Percentiles rank a stretch among this genome's conserved stretches.
These are phyloP conservation scores for Globisporangium carolinianum DNA, from an alignment of 352 stramenopile genomes.

Conservation along the genomic window DNA sequence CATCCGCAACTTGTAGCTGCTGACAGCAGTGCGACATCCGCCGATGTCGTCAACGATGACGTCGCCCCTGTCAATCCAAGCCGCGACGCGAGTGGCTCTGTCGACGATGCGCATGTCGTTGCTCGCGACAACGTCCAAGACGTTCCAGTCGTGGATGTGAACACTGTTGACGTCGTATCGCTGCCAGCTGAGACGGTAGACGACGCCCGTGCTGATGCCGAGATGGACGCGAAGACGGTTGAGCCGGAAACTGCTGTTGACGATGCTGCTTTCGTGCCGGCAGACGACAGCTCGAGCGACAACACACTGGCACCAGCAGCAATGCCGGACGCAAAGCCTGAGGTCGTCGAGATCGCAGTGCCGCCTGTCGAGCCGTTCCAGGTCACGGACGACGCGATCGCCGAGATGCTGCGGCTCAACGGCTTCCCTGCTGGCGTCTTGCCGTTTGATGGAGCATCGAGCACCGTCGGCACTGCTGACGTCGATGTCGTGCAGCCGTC, in stretches of 20 bases:
- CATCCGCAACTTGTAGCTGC: conserved; percentile 5
- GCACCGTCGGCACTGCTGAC: background rate
- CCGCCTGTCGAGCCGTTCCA: conserved; percentile 4
- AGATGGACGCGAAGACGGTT: background rate
- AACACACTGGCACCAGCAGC: too few species aligned
- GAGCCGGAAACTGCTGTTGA: background rate
- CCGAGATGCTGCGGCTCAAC: conserved; percentile 8
- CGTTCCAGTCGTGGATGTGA: too few species aligned
- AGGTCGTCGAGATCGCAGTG: conserved; percentile 5
- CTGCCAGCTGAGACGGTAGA: background rate
- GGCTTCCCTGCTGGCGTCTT: conserved; percentile 1
- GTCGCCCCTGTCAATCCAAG: too few species aligned
- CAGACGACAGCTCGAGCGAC: background rate
- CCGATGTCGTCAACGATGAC: background rate
- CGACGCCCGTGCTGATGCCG: background rate
- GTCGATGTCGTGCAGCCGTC: background rate
- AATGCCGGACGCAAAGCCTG: background rate
- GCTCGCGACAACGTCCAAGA: background rate
- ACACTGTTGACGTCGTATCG: too few species aligned
- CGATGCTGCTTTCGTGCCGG: background rate
- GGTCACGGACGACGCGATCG: conserved; percentile 4
- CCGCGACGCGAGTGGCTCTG: background rate
- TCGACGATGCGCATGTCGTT: background rate
- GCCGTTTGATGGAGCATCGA: background rate
- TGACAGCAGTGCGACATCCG: background rate